Conservation (phyloP, 495 filamentous ascomycete genomes). For the Aspergillus saccharolyticus region DNA sequence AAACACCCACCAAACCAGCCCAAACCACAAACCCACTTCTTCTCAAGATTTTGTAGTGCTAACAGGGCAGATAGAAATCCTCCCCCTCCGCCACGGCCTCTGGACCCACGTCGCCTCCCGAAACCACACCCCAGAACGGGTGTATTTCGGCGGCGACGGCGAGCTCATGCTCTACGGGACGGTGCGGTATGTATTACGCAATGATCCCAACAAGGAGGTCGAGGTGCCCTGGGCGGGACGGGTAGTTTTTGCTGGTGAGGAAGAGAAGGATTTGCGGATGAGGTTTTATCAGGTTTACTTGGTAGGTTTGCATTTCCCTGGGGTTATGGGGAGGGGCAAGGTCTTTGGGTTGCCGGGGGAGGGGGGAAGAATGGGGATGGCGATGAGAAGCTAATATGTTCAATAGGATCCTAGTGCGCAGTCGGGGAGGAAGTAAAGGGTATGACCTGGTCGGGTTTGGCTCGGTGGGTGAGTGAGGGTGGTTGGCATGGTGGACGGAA, state of each 20-base stretch:
- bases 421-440: slow-evolving; percentile 32
- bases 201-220: slow-evolving; percentile 34
- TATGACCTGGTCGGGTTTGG: neutral
- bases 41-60: no score
- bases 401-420: slow-evolving; percentile 39
- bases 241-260: slow-evolving; percentile 46
- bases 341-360: no score
- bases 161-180: slow-evolving; percentile 62
- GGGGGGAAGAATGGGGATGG: no score
- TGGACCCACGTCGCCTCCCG: slow-evolving; percentile 53
- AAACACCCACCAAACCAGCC: no score
- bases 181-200: slow-evolving; percentile 52
- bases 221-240: slow-evolving; percentile 51
- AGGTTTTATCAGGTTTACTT: slow-evolving; percentile 64
- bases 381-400: no score
- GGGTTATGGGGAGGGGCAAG: slow-evolving; percentile 14
- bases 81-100: slow-evolving; percentile 47
- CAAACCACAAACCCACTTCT: no score
- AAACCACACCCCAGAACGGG: slow-evolving; percentile 43
- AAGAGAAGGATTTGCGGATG: slow-evolving; percentile 49
- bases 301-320: slow-evolving; percentile 36
- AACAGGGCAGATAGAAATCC: slow-evolving; percentile 46
- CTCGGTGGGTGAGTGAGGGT: no score
- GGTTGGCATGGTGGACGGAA: no score
- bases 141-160: slow-evolving; percentile 48